Evolutionary conservation across 768 basidiomycete species (phyloP).

Genomic region (Boletus subcaerulescens): DNA sequence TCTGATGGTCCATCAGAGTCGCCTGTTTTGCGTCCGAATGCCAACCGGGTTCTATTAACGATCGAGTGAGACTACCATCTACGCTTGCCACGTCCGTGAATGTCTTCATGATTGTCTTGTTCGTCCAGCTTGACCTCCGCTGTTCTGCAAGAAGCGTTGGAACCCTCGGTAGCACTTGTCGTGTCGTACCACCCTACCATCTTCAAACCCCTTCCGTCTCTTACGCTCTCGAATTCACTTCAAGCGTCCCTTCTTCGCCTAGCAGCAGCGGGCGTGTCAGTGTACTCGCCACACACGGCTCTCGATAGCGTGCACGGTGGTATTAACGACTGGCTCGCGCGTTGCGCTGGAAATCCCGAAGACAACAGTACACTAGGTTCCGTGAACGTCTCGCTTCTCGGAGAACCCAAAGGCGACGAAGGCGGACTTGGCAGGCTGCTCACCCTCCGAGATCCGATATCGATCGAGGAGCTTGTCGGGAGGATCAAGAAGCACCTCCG

Average conservation of each 20-base stretch:
- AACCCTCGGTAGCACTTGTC: conserved; percentile 59
- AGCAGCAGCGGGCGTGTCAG: conserved; percentile 76
- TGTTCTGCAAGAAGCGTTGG: conserved; percentile 67
- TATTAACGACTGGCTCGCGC: conserved; percentile 87
- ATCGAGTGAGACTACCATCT: conserved; percentile 52
- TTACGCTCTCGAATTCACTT: conserved; percentile 76
- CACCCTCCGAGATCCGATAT: conserved; percentile 52
- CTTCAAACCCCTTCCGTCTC: conserved; percentile 68
- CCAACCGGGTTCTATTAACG: conserved; percentile 58
- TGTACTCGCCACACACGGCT: conserved; percentile 87
- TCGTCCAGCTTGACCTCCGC: conserved; percentile 62
- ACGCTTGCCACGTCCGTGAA: conserved; percentile 2
- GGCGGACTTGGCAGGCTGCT: conserved; percentile 72
- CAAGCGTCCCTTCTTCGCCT: conserved; percentile 79
- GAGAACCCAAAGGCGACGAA: conserved; percentile 42
- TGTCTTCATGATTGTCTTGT: conserved; percentile 20
- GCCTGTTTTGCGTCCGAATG: conserved; percentile 44
- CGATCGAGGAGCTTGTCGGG: conserved; percentile 56
- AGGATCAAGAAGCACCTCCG: conserved; percentile 70
- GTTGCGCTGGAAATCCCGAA: conserved; percentile 42
- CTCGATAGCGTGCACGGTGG: conserved; percentile 83
- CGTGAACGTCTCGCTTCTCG: conserved; percentile 32
- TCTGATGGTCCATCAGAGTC: conserved; percentile 41
- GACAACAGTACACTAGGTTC: conserved; percentile 28
- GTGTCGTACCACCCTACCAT: conserved; percentile 86